Evolutionary conservation across 225 moss, liverwort and hornwort species (phyloP).

Genomic region (Pleurozium schreberi): DNA sequence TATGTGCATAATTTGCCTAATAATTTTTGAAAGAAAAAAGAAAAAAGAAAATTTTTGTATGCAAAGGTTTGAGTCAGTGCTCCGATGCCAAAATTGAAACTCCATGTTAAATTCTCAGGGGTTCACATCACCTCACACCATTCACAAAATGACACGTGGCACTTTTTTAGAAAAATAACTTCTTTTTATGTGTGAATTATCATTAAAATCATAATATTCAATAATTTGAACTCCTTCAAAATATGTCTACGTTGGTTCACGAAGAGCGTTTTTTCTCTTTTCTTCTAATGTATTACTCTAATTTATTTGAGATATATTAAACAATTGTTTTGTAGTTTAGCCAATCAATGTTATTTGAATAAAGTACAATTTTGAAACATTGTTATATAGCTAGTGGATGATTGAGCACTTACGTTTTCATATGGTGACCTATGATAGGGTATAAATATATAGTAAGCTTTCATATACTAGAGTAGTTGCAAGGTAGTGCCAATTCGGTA

Average conservation of each 20-base stretch:
- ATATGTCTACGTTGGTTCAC: neutral
- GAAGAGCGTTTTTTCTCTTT: neutral
- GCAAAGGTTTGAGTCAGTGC: too few species aligned
- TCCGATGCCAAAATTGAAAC: too few species aligned
- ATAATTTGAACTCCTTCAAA: neutral
- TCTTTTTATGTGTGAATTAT: neutral
- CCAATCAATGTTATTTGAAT: neutral
- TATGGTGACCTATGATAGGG: neutral
- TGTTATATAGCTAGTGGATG: neutral
- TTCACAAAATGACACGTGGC: too few species aligned
- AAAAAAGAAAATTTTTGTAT: too few species aligned
- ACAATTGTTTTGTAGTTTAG: neutral
- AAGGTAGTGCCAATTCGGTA: fast-evolving
- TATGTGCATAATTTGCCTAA: neutral
- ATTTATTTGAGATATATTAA: neutral
- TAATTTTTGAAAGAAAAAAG: neutral
- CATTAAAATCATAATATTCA: neutral
- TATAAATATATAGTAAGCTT: neutral
- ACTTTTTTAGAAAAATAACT: too few species aligned
- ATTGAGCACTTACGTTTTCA: neutral
- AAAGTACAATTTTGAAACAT: neutral
- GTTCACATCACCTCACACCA: too few species aligned
- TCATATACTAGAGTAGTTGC: neutral
- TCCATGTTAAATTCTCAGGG: too few species aligned
- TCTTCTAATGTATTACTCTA: neutral